Evolutionary conservation across 1,139 yeast genomes (phyloP), one percentile per base, ranked within the genome.

Genomic region (Pichia cactophila): DNA sequence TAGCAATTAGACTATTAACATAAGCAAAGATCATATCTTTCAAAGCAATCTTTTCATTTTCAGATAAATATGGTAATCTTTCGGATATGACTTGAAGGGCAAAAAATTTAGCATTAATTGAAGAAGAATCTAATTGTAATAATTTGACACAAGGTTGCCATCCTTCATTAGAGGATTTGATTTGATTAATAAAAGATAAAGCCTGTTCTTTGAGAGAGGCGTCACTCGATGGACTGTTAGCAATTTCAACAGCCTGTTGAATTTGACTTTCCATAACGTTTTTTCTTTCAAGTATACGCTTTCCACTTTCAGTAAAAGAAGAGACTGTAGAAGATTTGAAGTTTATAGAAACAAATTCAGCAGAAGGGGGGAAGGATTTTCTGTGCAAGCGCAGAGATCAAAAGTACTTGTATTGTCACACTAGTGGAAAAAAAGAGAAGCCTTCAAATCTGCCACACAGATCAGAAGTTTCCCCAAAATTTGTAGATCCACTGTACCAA

Each of bases 181-280:
- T 75, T 56, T 83, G 84, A 56, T 81, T 80, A 61, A 92, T 79
- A 64, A 81, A 90, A 43, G 81, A 83, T 56, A 86, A 74, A 33
- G 98, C 98, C 72, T 90, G 96, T 57, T 77, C 80, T 61, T 86
- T 85, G 51, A 90, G 71, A 43, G 67, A 69, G 28, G 75, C 71
- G 65, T 87, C 94, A 26, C 86, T 78, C n/a, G 83, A 73, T 10
- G 56, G 54, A 44, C 87, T 86, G 63, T 83, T 81, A 38, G 97
- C 97, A 56, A 90, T 83, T 58, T 81, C 84, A 49, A 92, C 95
- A 45, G 97, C 98, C 71, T 89, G 96, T 67, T 80, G 90, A 63
- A 92, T 86, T 72, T 89, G 95, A 59, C 80, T 78, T 59, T 86
- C 89, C 94, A 87, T 86, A 20, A 40, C 28, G 23, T 26, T 7